A percentile compares a stretch with the other conserved stretches of the same genome.
These are phyloP conservation scores for Quercus lobata DNA, from an alignment of 331 rosid genomes.

Conservation along the genomic window DNA sequence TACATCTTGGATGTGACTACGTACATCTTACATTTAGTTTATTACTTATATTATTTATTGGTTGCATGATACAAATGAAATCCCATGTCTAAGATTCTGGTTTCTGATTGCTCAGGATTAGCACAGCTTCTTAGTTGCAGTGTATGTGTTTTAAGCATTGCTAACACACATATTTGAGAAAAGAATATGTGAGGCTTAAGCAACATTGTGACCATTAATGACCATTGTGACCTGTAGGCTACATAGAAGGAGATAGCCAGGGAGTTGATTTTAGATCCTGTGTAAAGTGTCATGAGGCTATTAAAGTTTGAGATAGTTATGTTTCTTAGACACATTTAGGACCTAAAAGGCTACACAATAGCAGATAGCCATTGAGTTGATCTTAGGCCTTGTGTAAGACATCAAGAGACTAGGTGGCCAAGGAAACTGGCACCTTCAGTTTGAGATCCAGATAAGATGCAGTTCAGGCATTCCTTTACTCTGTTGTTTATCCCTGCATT, in stretches of 20 bases:
- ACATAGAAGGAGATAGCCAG: too few species aligned
- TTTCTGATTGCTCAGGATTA: background rate
- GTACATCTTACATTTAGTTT: background rate
- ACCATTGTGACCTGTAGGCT: background rate
- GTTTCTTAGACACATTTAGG: background rate
- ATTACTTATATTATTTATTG: background rate
- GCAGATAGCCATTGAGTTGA: background rate
- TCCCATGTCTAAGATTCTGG: background rate
- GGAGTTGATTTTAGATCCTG: too few species aligned
- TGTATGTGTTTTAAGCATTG: background rate
- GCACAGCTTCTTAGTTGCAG: constrained; percentile 4
- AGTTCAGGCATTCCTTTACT: background rate
- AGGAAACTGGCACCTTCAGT: background rate
- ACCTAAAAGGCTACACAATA: background rate
- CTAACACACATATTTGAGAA: background rate
- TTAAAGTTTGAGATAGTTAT: too few species aligned
- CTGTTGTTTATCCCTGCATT: background rate
- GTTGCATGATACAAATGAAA: background rate
- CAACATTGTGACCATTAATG: background rate
- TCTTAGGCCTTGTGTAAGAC: background rate
- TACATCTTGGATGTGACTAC: background rate
- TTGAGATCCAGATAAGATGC: background rate
- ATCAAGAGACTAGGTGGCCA: background rate
- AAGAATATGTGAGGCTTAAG: background rate
- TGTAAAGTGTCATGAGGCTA: too few species aligned